phyloP scores from a whole-genome alignment of 2,329 filamentous ascomycete species.

The Diaporthe citri region DNA sequence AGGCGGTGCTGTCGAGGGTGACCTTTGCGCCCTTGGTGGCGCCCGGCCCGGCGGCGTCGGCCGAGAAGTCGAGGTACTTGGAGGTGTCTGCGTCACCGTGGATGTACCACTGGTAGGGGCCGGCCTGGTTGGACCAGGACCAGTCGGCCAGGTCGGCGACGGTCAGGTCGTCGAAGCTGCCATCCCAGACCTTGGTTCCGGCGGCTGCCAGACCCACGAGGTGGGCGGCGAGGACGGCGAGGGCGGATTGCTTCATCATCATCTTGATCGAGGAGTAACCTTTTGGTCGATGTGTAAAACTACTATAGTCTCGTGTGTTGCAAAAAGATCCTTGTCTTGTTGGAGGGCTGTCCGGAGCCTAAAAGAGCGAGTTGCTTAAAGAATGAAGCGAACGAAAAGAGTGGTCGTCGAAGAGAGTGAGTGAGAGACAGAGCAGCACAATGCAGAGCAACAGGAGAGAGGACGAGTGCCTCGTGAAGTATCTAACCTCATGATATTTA shows the following conservation, averaged over 20 bases:
- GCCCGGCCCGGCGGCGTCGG: conserved; percentile 71
- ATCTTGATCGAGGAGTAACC: conserved; percentile 29
- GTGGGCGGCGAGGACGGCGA: conserved; percentile 39
- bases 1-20: conserved; percentile 69
- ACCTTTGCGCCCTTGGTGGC: conserved; percentile 74
- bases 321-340: conserved; percentile 35
- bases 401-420: conserved; percentile 34
- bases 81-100: conserved; percentile 68
- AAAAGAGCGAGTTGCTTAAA: conserved; percentile 39
- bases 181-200: conserved; percentile 70
- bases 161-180: conserved; percentile 68
- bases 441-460: not conserved
- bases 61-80: conserved; percentile 70
- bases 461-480: not conserved
- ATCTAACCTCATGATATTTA: conserved; percentile 32
- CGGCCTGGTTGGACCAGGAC: conserved; percentile 73
- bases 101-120: conserved; percentile 79
- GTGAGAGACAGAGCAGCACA: conserved; percentile 29
- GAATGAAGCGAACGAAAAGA: conserved; percentile 38
- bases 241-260: conserved; percentile 37
- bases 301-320: conserved; percentile 12
- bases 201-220: conserved; percentile 47
- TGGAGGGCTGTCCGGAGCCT: conserved; percentile 40
- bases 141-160: conserved; percentile 67
- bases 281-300: not conserved